Conservation (phyloP, 257 asterid species). For the Solanum piurae region DNA sequence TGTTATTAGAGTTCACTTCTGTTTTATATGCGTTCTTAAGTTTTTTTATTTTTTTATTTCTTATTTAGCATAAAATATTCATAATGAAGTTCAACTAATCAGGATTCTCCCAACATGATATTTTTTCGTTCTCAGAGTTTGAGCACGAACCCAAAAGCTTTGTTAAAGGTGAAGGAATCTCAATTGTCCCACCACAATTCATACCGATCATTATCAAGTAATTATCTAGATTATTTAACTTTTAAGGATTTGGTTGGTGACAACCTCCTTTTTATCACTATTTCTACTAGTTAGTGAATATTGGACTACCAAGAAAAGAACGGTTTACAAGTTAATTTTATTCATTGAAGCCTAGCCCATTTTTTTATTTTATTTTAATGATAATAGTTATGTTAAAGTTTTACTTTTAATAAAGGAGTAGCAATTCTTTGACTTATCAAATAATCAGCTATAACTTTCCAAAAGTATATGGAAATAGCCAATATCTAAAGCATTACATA, state of each 20-base stretch:
- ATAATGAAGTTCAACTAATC: neutral
- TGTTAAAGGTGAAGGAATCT: neutral
- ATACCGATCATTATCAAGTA: neutral
- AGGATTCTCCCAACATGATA: neutral
- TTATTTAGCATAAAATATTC: too few species aligned
- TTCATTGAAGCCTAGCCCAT: neutral
- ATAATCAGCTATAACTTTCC: neutral
- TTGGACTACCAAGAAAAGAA: neutral
- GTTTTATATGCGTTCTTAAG: neutral
- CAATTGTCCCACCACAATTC: accelerated
- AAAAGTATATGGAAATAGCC: neutral
- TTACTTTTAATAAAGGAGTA: neutral
- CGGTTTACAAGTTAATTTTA: neutral
- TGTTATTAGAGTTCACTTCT: neutral
- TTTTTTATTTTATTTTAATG: neutral
- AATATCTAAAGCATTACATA: neutral
- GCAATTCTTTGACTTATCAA: neutral
- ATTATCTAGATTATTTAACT: neutral
- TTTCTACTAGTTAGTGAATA: neutral
- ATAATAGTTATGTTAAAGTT: neutral
- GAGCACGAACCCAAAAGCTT: neutral
- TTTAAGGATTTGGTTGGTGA: neutral
- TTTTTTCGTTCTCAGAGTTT: neutral
- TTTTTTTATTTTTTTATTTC: too few species aligned
- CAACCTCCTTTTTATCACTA: neutral